Conservation (phyloP, 2,329 filamentous ascomycete genomes). For the Cryphonectria japonica region DNA sequence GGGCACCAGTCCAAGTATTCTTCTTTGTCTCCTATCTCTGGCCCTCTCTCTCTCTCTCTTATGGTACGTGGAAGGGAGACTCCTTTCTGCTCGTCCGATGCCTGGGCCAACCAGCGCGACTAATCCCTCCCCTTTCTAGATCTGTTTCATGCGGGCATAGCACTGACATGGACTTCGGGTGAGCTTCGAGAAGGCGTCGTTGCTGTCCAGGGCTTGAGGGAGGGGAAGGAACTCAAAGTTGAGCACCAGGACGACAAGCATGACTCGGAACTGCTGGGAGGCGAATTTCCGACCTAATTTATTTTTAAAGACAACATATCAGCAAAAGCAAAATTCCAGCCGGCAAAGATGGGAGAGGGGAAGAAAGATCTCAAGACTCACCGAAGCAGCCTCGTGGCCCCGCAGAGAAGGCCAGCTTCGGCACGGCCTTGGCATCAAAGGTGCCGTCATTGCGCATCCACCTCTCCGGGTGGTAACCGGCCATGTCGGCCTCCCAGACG, state of each 20-base stretch:
- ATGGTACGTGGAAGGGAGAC: no score
- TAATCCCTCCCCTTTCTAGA: background rate
- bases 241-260: constrained; percentile 32
- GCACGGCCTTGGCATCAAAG: constrained; percentile 25
- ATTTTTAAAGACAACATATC: background rate
- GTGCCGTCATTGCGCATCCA: constrained; percentile 19
- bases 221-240: constrained; percentile 33
- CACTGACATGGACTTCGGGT: constrained; percentile 23
- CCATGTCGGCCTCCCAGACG: constrained; percentile 21
- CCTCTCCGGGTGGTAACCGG: constrained; percentile 18
- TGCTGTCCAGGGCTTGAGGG: constrained; percentile 25
- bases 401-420: constrained; percentile 14
- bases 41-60: no score
- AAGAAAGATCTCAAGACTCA: background rate
- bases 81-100: background rate
- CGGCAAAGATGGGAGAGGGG: background rate
- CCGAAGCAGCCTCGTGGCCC: constrained; percentile 21
- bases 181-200: constrained; percentile 18
- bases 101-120: background rate
- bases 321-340: background rate
- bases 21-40: no score
- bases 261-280: constrained; percentile 32
- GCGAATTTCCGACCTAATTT: constrained; percentile 32
- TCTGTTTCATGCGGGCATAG: constrained; percentile 16
- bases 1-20: no score